A percentile compares a stretch with the other conserved stretches of the same genome.
phyloP scores from a whole-genome alignment of 352 stramenopile genomes.

The Pythium apleroticum region DNA sequence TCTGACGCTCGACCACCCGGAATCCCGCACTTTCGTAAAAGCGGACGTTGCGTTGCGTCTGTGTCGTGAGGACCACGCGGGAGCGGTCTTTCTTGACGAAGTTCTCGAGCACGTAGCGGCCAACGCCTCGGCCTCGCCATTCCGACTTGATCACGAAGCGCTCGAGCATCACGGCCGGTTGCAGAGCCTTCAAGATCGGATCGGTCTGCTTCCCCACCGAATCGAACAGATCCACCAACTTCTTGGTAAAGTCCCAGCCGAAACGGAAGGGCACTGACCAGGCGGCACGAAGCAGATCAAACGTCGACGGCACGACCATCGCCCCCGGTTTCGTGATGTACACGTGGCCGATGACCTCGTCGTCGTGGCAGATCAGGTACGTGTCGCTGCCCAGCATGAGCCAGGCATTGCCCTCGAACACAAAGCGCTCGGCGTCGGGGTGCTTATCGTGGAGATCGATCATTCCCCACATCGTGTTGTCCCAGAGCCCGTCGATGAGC shows the following conservation, averaged over 20 bases:
- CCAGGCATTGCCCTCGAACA: conserved; percentile 1
- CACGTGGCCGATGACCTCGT: conserved; percentile 10
- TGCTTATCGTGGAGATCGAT: conserved; percentile 10
- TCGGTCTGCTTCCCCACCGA: not conserved
- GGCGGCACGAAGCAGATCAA: conserved; percentile 2
- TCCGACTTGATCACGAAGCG: conserved; percentile 11
- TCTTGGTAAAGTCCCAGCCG: conserved; percentile 12
- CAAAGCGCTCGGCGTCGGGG: conserved; percentile 1
- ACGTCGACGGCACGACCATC: not conserved
- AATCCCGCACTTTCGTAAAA: conserved; percentile 15
- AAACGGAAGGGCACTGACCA: conserved; percentile 14
- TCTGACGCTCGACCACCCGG: conserved; percentile 7
- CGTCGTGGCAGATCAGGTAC: conserved; percentile 10
- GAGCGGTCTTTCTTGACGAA: conserved; percentile 1
- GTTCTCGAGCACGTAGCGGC: conserved; percentile 8
- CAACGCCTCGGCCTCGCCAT: conserved; percentile 15
- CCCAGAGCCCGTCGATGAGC: conserved; percentile 14
- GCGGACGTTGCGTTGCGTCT: not conserved
- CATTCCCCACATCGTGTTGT: conserved; percentile 11
- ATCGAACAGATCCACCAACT: conserved; percentile 12
- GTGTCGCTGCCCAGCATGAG: conserved; percentile 6
- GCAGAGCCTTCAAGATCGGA: not conserved
- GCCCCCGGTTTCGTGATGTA: conserved; percentile 5
- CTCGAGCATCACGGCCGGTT: conserved; percentile 16
- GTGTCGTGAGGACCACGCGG: conserved; percentile 8